phyloP scores from a whole-genome alignment of 768 basidiomycete species.

The Panellus pusillus region DNA sequence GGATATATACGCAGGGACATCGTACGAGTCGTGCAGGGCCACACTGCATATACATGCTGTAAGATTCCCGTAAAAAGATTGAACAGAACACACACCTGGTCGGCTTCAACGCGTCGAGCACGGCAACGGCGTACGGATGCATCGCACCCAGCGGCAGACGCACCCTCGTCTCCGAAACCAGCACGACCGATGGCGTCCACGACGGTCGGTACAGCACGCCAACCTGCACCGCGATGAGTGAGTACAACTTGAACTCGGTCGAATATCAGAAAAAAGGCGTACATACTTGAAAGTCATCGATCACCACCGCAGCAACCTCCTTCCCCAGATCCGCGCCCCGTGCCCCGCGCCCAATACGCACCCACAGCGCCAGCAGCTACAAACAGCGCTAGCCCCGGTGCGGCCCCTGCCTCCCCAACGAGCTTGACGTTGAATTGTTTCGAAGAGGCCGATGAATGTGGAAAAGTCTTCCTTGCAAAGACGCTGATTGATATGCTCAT shows the following conservation, averaged over 20 bases:
- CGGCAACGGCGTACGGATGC: slow-evolving; percentile 44
- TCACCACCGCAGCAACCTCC: slow-evolving; percentile 45
- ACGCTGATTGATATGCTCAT: no score
- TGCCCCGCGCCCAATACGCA: slow-evolving; percentile 49
- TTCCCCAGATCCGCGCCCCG: slow-evolving; percentile 55
- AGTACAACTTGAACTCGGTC: neutral
- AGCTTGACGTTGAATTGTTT: slow-evolving; percentile 41
- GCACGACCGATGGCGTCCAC: slow-evolving; percentile 46
- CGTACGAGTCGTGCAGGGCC: slow-evolving; percentile 53
- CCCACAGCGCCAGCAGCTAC: slow-evolving; percentile 50
- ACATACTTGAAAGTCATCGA: slow-evolving; percentile 45
- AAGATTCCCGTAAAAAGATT: neutral
- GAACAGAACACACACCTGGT: slow-evolving; percentile 36
- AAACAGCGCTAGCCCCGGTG: slow-evolving; percentile 33
- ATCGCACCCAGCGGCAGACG: slow-evolving; percentile 52
- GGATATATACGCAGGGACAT: slow-evolving; percentile 48
- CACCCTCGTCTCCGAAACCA: slow-evolving; percentile 54
- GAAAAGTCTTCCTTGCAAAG: no score
- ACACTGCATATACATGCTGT: slow-evolving; percentile 33
- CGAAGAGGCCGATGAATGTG: no score
- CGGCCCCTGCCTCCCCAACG: slow-evolving; percentile 30
- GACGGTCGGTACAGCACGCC: slow-evolving; percentile 50
- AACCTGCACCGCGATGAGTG: slow-evolving; percentile 34
- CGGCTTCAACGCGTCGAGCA: slow-evolving; percentile 47
- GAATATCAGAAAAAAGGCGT: no score